Base-by-base conservation (phyloP, 345 rosid genomes). In the Eucalyptus sp. region DNA sequence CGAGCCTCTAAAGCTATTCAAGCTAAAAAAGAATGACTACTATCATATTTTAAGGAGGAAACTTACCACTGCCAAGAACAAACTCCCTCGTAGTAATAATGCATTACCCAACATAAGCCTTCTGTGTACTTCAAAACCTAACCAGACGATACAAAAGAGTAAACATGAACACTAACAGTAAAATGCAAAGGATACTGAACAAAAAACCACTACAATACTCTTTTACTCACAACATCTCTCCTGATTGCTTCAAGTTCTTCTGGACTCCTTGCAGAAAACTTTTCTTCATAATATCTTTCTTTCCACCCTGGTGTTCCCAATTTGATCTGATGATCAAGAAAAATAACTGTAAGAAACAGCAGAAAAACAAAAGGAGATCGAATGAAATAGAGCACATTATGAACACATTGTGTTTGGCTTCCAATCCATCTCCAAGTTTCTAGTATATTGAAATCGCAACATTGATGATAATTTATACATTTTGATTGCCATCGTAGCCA, bases 91-190 rank as follows among this genome's bases (percentile, higher is more conserved):
- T 96, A 97, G 89, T 98, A 98, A 90, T 98, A 96, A 89, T 92
- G 99, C 99, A 97, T 95, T 62, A 98, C 95, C 99, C 99, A 98
- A 88, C 99, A 98, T 56, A 98, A 94, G 86, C 99, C 99, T 92
- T 98, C 99, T 4, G 96, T 93, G 86, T 96, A 98, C 94, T 90
- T 94, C 94, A 94, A 90, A 89, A 94, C 97, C 99, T 96, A 90
- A 66, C 41, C 90, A 90, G 88, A 66, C 46, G 58, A 91, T 91
- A 68, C 85, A 79, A 87, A 33, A 37, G 58, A 87, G 50, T 25
- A 56, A 18, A 87, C 27, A 80, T 10, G n/a, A 51, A 37, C n/a
- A 71, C 25, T 58, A 7, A 13, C n/a, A 29, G 71, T 80, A 37
- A 25, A 41, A 76, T 49, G 81, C 31, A 50, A 8, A 50, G 17